A percentile compares a stretch with the other conserved stretches of the same genome.
These are phyloP conservation scores for Backusella australiensis DNA, from an alignment of 192 early-diverging fungal genomes.

Conservation along the genomic window DNA sequence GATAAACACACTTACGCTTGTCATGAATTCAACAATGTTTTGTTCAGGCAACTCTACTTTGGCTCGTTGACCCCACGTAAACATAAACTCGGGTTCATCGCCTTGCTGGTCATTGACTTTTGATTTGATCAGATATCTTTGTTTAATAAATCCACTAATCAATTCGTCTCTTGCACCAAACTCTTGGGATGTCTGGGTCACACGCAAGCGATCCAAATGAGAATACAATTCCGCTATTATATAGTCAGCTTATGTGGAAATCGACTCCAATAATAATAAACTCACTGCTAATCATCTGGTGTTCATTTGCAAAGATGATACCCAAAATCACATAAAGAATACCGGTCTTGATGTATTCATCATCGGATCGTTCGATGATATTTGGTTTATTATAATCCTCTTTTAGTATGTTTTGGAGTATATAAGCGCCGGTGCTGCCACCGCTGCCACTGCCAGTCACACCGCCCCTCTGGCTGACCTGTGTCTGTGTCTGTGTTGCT, in stretches of 20 bases:
- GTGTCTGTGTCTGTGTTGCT: slow-evolving; percentile 2
- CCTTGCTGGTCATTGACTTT: slow-evolving; percentile 26
- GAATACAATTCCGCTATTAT: slow-evolving; percentile 10
- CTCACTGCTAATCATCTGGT: slow-evolving; percentile 45
- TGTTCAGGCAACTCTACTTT: slow-evolving; percentile 55
- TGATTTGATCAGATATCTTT: slow-evolving; percentile 44
- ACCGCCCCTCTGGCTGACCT: neutral
- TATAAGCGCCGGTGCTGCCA: slow-evolving; percentile 36
- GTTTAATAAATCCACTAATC: slow-evolving; percentile 43
- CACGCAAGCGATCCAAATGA: slow-evolving; percentile 27
- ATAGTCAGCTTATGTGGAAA: neutral
- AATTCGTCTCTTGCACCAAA: slow-evolving; percentile 39
- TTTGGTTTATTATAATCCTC: slow-evolving; percentile 24
- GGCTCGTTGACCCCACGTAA: slow-evolving; percentile 59
- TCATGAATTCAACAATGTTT: slow-evolving; percentile 55
- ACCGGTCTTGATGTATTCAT: slow-evolving; percentile 46
- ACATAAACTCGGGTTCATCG: slow-evolving; percentile 40
- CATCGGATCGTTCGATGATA: slow-evolving; percentile 39
- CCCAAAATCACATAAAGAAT: slow-evolving; percentile 56
- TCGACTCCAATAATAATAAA: neutral
- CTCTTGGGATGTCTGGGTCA: slow-evolving; percentile 22
- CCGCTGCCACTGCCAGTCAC: neutral
- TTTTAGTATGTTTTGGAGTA: slow-evolving; percentile 43
- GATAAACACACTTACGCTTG: slow-evolving; percentile 35
- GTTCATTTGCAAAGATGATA: slow-evolving; percentile 57